Evolutionary conservation across 495 filamentous ascomycete genomes (phyloP), one percentile per base, ranked within the genome.

Genomic region (Neurospora hispaniola): DNA sequence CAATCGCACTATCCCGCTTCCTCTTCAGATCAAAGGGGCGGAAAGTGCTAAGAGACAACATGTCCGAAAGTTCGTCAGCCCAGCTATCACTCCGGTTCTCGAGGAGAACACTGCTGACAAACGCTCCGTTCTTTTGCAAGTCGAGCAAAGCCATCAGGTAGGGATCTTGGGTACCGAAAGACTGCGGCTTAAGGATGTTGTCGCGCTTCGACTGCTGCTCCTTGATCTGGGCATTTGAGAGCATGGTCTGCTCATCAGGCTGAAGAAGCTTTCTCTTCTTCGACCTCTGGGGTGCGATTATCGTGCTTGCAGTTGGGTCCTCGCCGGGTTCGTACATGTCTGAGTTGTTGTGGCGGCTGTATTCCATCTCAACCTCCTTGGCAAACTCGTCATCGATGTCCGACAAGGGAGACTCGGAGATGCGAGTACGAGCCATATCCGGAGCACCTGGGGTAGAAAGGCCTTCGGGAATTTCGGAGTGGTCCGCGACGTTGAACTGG

Each of bases 1-100:
- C 91, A 71, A 96, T 88, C 11, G 93, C 94, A 75, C 90, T 93
- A 79, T 97, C 96, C 46, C 96, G 90, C 86, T 99, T 99, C 71
- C 96, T 85, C 88, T 98, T 99, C 68, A 96, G 86, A 46, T 96
- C 93, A 68, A 92, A 91, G 14, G 90, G 86, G 69, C 90, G 88
- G 20, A 97, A 88, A 11, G 91, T 87, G 73, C 94, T 93, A 42
- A 98, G 85, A 42, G 93, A 95, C 35, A 98, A 81, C 70, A 99
- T 86, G 10, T 90, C 92, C 74, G 93, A 90, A 7, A 99, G 87
- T 81, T 99, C 96, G 4, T 94, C 96, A 14, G 96, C 96, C 93
- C 93, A 97, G 35, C 87, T 89, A 74, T 86, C 87, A 71, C 89
- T 91, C 73, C 92, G 90, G 23, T 89, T 91, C 72, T 93, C 91